Percentiles rank a stretch among this genome's conserved stretches.
These are phyloP conservation scores for Gynostemma pentaphyllum DNA, from an alignment of 306 rosid genomes.

Conservation along the genomic window DNA sequence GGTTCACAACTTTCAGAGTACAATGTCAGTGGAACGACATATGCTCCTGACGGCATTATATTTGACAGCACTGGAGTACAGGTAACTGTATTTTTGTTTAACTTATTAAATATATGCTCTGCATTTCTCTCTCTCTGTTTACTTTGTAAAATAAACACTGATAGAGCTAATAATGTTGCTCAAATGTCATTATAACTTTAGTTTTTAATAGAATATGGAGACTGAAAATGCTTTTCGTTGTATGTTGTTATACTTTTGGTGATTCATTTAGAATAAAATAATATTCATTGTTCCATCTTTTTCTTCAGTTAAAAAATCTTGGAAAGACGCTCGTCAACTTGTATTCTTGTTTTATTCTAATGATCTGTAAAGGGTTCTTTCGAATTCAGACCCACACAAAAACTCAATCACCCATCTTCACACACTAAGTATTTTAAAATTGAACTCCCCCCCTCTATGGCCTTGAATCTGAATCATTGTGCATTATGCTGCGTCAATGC, in stretches of 20 bases:
- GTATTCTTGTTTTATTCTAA: neutral
- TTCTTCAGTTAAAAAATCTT: too few relatives aligned
- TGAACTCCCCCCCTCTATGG: neutral
- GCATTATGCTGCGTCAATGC: too few relatives aligned
- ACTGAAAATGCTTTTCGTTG: neutral
- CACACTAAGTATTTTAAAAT: neutral
- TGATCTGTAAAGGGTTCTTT: neutral
- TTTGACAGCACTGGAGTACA: conserved; percentile 52
- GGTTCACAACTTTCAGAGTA: conserved; percentile 61
- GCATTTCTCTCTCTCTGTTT: neutral
- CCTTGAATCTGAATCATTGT: too few relatives aligned
- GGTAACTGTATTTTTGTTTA: conserved; percentile 25
- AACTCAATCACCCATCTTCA: neutral
- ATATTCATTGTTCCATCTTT: neutral
- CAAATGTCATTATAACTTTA: neutral
- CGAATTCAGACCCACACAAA: neutral
- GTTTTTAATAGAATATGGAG: neutral
- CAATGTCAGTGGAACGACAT: conserved; percentile 82
- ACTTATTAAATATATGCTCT: neutral
- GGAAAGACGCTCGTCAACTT: too few relatives aligned
- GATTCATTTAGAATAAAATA: neutral
- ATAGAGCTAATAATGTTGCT: too few relatives aligned
- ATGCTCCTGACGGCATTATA: conserved; percentile 77
- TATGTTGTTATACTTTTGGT: neutral
- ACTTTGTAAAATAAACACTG: too few relatives aligned